Conservation (phyloP, 345 rosid genomes). For the Tarenaya hassleriana region DNA sequence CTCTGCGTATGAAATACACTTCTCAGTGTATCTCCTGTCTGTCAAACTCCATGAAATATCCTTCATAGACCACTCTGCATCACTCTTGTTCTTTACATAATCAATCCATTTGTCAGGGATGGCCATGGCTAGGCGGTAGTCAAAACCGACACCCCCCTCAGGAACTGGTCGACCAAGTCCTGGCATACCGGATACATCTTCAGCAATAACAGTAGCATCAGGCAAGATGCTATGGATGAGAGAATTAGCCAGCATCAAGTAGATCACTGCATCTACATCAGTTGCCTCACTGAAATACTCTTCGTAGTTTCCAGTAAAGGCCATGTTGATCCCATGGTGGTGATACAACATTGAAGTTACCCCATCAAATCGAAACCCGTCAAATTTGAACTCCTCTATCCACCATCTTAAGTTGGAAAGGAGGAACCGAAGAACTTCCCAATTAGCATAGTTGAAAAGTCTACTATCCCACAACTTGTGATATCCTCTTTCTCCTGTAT, state of each 20-base stretch:
- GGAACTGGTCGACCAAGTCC: slow-evolving; percentile 62
- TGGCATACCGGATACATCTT: slow-evolving; percentile 87
- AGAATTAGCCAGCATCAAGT: slow-evolving; percentile 64
- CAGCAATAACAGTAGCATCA: slow-evolving; percentile 67
- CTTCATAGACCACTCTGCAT: slow-evolving; percentile 70
- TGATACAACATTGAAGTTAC: slow-evolving; percentile 79
- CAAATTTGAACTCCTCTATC: slow-evolving; percentile 73
- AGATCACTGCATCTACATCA: slow-evolving; percentile 73
- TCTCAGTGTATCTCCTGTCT: slow-evolving; percentile 70
- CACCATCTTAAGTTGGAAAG: slow-evolving; percentile 83
- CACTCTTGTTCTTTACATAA: slow-evolving; percentile 66
- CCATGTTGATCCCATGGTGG: slow-evolving; percentile 66
- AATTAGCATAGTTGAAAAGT: slow-evolving; percentile 69
- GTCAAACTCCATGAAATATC: slow-evolving; percentile 53
- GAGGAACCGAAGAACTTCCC: slow-evolving; percentile 86
- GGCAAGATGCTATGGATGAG: slow-evolving; percentile 57
- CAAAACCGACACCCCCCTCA: slow-evolving; percentile 61
- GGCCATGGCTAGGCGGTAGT: slow-evolving; percentile 74
- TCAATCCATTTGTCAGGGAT: slow-evolving; percentile 82
- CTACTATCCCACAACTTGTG: slow-evolving; percentile 75
- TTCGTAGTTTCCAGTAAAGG: slow-evolving; percentile 51
- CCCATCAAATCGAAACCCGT: slow-evolving; percentile 76
- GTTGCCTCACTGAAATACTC: slow-evolving; percentile 71
- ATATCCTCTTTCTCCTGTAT: slow-evolving; percentile 61
- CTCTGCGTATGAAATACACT: slow-evolving; percentile 72